Base-by-base conservation (phyloP, 148 eudicot species). In the Nepenthes mirabilis region DNA sequence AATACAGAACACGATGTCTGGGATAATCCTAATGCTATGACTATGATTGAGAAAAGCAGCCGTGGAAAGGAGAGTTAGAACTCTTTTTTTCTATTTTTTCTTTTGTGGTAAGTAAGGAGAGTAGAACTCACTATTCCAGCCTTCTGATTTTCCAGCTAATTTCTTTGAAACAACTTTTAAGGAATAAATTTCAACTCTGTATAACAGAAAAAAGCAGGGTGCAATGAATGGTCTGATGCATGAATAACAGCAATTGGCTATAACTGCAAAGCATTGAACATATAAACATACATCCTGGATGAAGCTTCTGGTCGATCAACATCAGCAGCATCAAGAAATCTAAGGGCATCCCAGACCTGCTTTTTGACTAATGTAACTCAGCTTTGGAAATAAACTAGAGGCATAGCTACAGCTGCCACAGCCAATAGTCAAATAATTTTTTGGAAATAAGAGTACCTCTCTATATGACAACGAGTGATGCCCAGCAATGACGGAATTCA, bases 281-380 rank as follows among this genome's bases (percentile, higher is more conserved):
- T 49, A 40, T 49, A 43, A 62, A 73, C 67, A 57, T 67, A 81
- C 86, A 81, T 69, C 35, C 62, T 69, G 23, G 65, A 43, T 14
- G 86, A 72, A n/a, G 69, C 49, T 62, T 73, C 82, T n/a, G 80
- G 82, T 40, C 70, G 33, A 63, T 72, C 72, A 48, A 65, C 43
- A 43, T 81, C 80, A 52, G 80, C 79, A 59, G 78, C 78, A 57
- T 81, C 86, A 59, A 81, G 86, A 78, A 81, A 75, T 70, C 73
- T 78, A 56, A 81, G 86, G 64, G 86, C 86, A 65, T 75, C 74
- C 82, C 86, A 81, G 2, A 78, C 86, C 82, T 81, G 67, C 32
- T 62, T 54, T 56, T 55, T 47, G 67, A 34, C 70, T 34, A 33
- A 57, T 35, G 55, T 9, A 55, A 33, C 56, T 68, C 43, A 69